Conservation (phyloP, 495 filamentous ascomycete species). For the Jackrogersella multiformis region DNA sequence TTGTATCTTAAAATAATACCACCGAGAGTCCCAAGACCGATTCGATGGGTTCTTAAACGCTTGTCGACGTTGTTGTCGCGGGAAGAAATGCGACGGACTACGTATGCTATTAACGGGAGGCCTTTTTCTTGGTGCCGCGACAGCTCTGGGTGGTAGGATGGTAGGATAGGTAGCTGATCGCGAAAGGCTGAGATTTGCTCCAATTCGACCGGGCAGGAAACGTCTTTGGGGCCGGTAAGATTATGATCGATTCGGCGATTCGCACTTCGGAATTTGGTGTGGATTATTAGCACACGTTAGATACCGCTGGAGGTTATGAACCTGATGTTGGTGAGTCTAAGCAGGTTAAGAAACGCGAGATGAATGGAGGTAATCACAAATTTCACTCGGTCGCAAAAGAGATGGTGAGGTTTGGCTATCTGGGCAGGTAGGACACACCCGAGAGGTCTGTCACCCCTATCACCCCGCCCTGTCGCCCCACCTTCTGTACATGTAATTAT, state of each 20-base stretch:
- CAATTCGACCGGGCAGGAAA: slow-evolving; percentile 11
- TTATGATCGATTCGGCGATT: neutral
- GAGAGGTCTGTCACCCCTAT: slow-evolving; percentile 18
- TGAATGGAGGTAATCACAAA: slow-evolving; percentile 13
- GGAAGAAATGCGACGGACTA: slow-evolving; percentile 14
- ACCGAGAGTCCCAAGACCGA: slow-evolving; percentile 11
- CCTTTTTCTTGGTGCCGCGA: slow-evolving; percentile 13
- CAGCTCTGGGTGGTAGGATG: neutral
- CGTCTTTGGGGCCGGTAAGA: neutral
- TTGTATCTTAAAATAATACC: slow-evolving; percentile 43
- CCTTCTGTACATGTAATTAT: slow-evolving; percentile 1
- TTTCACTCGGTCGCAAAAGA: slow-evolving; percentile 30
- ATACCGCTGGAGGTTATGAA: neutral
- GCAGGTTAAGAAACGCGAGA: slow-evolving; percentile 5
- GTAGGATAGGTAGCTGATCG: neutral
- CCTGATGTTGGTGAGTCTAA: neutral
- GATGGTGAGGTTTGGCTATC: slow-evolving; percentile 6
- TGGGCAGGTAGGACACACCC: slow-evolving; percentile 1
- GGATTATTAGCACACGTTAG: neutral
- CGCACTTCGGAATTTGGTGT: neutral
- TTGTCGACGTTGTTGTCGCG: slow-evolving; percentile 7
- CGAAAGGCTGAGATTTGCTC: slow-evolving; percentile 1
- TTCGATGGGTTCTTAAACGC: neutral
- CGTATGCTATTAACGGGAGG: neutral
- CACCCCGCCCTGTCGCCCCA: slow-evolving; percentile 38